These are phyloP conservation scores for Penicillium malachiteum DNA, from an alignment of 495 filamentous ascomycete species.

Conservation along the genomic window DNA sequence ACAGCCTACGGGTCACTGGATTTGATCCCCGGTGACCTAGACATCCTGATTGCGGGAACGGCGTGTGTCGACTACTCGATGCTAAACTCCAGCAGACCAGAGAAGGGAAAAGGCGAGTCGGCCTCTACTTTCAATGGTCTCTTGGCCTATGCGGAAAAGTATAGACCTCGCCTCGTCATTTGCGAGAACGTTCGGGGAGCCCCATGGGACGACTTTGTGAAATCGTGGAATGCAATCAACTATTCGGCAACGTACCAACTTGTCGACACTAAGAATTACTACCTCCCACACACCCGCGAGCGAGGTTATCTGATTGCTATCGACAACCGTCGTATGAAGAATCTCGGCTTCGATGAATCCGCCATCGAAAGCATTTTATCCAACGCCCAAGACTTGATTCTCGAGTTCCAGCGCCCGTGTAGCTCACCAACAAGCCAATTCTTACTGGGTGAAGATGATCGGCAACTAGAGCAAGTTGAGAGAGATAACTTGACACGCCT, in stretches of 20 bases:
- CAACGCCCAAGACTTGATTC: not conserved
- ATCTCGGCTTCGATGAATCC: constrained; percentile 13
- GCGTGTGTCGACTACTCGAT: constrained; percentile 72
- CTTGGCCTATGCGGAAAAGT: constrained; percentile 52
- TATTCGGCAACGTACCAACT: constrained; percentile 50
- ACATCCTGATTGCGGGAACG: constrained; percentile 73
- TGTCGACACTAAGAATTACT: constrained; percentile 74
- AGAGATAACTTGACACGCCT: constrained; percentile 34
- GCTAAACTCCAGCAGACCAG: constrained; percentile 38
- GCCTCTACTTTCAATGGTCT: constrained; percentile 67
- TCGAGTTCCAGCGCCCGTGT: constrained; percentile 51
- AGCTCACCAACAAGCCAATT: constrained; percentile 66
- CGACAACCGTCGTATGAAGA: constrained; percentile 35
- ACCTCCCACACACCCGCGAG: constrained; percentile 74
- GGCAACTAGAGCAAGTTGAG: constrained; percentile 50
- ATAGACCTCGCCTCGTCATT: constrained; percentile 63
- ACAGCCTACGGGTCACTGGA: constrained; percentile 68
- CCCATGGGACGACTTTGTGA: constrained; percentile 59
- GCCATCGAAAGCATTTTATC: constrained; percentile 17
- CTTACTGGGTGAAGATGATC: constrained; percentile 58
- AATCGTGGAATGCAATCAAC: constrained; percentile 49
- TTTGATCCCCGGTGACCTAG: constrained; percentile 57
- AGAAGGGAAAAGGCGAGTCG: constrained; percentile 63
- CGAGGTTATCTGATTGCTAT: constrained; percentile 72
- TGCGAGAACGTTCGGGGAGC: constrained; percentile 71